Percentiles rank a stretch among this genome's conserved stretches.
Conservation (phyloP, 345 rosid species). For the Acer yangbiense region DNA sequence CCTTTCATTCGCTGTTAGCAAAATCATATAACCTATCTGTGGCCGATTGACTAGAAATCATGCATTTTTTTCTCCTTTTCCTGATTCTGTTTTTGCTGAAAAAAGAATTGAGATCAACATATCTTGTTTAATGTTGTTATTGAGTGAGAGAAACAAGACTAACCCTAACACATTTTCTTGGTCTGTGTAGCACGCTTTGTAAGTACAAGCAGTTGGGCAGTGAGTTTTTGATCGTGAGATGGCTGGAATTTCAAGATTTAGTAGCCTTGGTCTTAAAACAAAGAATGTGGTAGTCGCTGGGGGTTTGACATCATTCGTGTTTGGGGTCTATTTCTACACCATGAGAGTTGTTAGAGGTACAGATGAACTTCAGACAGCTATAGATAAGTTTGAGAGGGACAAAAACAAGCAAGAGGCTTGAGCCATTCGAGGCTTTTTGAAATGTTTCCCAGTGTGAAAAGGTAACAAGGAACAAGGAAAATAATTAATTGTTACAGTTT, state of each 20-base stretch:
- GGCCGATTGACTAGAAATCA: no score
- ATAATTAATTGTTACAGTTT: neutral
- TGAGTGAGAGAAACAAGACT: neutral
- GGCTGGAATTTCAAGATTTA: conserved; percentile 52
- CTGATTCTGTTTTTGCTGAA: no score
- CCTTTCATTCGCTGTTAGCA: no score
- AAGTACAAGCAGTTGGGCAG: neutral
- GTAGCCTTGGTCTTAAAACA: conserved; percentile 59
- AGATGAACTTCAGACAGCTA: conserved; percentile 87
- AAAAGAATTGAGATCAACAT: no score
- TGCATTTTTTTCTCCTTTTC: no score
- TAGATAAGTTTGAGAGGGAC: conserved; percentile 76
- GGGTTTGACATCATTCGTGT: conserved; percentile 67
- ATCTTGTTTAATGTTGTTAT: no score
- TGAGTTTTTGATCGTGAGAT: conserved; percentile 26
- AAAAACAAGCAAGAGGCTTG: conserved; percentile 39
- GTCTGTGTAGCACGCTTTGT: conserved; percentile 5
- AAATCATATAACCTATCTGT: no score
- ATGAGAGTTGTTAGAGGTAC: conserved; percentile 94
- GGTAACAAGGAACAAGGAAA: neutral
- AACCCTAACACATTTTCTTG: neutral
- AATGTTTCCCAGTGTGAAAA: neutral
- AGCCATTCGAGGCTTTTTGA: conserved; percentile 29
- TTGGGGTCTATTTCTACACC: conserved; percentile 91
- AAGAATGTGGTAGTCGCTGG: conserved; percentile 85